Conservation (phyloP, 306 rosid genomes). For the Spatholobus suberectus region DNA sequence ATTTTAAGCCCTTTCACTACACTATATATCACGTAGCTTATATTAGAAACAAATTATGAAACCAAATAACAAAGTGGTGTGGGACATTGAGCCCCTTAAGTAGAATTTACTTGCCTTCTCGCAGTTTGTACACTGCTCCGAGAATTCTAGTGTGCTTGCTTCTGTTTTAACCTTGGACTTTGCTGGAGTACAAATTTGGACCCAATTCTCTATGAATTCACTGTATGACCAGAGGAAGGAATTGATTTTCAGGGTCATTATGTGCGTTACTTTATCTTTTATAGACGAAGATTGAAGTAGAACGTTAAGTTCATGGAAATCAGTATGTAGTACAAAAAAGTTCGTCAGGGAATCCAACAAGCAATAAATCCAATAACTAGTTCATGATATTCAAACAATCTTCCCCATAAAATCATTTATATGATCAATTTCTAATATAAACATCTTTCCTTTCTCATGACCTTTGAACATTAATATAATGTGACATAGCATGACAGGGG, state of each 20-base stretch:
- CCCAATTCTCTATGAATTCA: constrained; percentile 87
- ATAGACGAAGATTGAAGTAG: neutral
- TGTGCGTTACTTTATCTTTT: neutral
- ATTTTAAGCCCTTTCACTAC: neutral
- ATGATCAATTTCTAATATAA: neutral
- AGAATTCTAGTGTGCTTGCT: constrained; percentile 43
- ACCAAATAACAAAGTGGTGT: neutral
- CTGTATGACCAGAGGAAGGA: constrained; percentile 41
- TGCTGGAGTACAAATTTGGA: constrained; percentile 69
- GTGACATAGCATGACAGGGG: neutral
- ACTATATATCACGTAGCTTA: neutral
- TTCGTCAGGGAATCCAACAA: neutral
- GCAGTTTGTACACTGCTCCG: constrained; percentile 72
- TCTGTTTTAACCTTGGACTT: constrained; percentile 60
- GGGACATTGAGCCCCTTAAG: neutral
- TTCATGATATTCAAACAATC: neutral
- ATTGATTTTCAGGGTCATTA: neutral
- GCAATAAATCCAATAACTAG: neutral
- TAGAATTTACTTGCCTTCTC: constrained; percentile 65
- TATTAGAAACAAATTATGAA: neutral
- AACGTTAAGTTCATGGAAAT: neutral
- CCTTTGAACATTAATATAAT: neutral
- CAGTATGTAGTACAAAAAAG: neutral
- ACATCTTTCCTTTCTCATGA: neutral
- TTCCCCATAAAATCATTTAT: neutral